phyloP scores from a whole-genome alignment of 371 early-diverging fungal genomes.

The Amoeboaphelidium protococcarum region DNA sequence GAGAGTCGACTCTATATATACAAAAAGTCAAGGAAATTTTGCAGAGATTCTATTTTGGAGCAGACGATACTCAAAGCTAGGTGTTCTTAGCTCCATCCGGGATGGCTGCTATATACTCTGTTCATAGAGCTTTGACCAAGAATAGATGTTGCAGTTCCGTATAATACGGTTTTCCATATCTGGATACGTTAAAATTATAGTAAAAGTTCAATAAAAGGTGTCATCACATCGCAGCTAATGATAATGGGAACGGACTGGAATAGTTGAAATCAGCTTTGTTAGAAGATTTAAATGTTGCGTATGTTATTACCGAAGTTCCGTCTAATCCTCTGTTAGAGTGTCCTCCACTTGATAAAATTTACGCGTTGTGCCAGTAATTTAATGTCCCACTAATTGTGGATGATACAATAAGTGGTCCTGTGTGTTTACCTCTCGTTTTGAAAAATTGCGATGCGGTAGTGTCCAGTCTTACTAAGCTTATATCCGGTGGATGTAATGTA shows the following conservation, averaged over 20 bases:
- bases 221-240: slow-evolving; percentile 54
- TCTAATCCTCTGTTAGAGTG: slow-evolving; percentile 72
- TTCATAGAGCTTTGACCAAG: slow-evolving; percentile 34
- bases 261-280: slow-evolving; percentile 28
- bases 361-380: slow-evolving; percentile 40
- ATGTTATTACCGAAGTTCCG: too few relatives aligned
- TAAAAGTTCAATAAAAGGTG: slow-evolving; percentile 66
- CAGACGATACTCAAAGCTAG: too few relatives aligned
- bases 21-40: too few relatives aligned
- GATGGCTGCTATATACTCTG: slow-evolving; percentile 74
- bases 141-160: slow-evolving; percentile 6
- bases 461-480: slow-evolving; percentile 73
- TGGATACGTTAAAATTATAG: slow-evolving; percentile 76
- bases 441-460: slow-evolving; percentile 63
- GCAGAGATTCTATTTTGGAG: too few relatives aligned
- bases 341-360: slow-evolving; percentile 39
- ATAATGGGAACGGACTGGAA: slow-evolving; percentile 39
- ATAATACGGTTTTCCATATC: slow-evolving; percentile 51
- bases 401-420: slow-evolving; percentile 78
- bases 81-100: slow-evolving; percentile 68
- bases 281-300: too few relatives aligned
- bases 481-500: slow-evolving; percentile 83
- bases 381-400: slow-evolving; percentile 60
- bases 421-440: slow-evolving; percentile 47
- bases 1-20: too few relatives aligned